A percentile compares a stretch with the other conserved stretches of the same genome.
phyloP scores from a whole-genome alignment of 345 rosid species.

The Pistacia vera region DNA sequence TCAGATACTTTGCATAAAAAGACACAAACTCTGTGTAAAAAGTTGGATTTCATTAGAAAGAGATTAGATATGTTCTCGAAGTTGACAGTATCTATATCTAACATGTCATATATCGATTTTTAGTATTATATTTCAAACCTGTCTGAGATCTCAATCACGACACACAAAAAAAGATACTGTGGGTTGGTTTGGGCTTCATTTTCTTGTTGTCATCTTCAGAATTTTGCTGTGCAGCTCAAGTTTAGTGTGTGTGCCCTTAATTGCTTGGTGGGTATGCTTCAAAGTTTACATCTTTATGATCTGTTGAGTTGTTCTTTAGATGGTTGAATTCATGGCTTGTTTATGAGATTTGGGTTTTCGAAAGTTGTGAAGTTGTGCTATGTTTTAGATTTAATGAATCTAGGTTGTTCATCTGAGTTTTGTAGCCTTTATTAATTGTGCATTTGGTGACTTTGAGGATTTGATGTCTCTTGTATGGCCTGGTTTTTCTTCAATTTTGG shows the following conservation, averaged over 20 bases:
- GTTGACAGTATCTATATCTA: not conserved
- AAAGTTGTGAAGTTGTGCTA: not conserved
- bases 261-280: conserved; percentile 17
- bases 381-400: conserved; percentile 1
- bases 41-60: conserved; percentile 11
- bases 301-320: conserved; percentile 4
- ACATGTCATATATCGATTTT: not conserved
- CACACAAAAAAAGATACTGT: not conserved
- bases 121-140: not conserved
- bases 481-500: not conserved
- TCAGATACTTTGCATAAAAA: not conserved
- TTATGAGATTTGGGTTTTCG: conserved; percentile 14
- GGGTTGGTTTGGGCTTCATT: not conserved
- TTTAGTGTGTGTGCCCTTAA: not conserved
- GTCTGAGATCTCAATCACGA: conserved; percentile 3
- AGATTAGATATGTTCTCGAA: conserved; percentile 16
- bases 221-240: conserved; percentile 7
- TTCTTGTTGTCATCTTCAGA: conserved; percentile 9
- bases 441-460: not conserved
- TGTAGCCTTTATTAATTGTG: no score
- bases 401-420: not conserved
- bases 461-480: not conserved
- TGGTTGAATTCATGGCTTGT: not conserved
- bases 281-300: conserved; percentile 11
- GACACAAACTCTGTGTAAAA: not conserved